These are phyloP conservation scores for Phalaenopsis aphrodite DNA, from an alignment of 106 monocot genomes.

Conservation along the genomic window DNA sequence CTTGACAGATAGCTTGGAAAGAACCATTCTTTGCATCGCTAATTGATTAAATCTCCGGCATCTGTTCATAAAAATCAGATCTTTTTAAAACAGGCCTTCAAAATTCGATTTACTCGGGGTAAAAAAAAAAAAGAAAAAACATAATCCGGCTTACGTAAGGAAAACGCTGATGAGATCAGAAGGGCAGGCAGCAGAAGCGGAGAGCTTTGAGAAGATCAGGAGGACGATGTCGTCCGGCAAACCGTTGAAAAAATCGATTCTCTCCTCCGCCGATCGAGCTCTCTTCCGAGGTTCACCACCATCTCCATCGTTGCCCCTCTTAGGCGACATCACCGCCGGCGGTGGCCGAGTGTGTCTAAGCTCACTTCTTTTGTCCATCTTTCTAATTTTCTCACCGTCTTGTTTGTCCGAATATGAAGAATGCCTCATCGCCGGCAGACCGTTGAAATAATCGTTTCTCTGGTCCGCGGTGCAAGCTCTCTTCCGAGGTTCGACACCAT, in stretches of 20 bases:
- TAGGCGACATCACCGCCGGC: background rate
- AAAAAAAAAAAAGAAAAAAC: background rate
- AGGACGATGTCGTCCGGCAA: constrained; percentile 65
- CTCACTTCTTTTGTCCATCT: too few species aligned
- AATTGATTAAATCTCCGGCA: constrained; percentile 45
- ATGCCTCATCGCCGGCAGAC: constrained; percentile 19
- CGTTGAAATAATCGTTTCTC: constrained; percentile 24
- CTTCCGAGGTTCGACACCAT: constrained; percentile 6
- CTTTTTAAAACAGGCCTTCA: background rate
- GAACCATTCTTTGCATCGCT: constrained; percentile 27
- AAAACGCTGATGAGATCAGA: constrained; percentile 34
- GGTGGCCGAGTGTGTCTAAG: background rate
- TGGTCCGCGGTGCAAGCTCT: background rate
- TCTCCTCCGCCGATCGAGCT: background rate
- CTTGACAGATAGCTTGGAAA: constrained; percentile 31
- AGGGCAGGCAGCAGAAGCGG: constrained; percentile 33
- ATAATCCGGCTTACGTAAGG: constrained; percentile 26
- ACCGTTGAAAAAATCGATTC: constrained; percentile 23
- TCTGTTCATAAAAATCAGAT: constrained; percentile 20
- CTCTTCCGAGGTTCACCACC: constrained; percentile 5
- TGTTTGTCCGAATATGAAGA: too few species aligned
- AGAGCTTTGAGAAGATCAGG: constrained; percentile 36
- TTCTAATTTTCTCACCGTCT: too few species aligned
- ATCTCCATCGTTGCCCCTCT: background rate
- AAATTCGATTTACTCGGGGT: background rate